Conservation (phyloP, 2,329 filamentous ascomycete genomes). For the Hymenoscyphus fructigenus region DNA sequence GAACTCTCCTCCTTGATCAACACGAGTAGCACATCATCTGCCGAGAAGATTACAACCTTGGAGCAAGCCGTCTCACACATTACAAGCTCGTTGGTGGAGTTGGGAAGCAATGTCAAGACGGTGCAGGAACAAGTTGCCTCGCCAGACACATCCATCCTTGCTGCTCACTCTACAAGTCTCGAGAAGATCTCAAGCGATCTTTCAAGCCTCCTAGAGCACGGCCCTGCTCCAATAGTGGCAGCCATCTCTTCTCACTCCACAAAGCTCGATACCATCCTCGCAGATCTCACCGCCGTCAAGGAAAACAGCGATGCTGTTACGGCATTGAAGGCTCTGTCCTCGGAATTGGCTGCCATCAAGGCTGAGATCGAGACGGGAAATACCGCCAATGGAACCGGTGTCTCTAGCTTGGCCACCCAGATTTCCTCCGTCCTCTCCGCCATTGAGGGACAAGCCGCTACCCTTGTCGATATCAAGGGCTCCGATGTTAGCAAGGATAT, state of each 20-base stretch:
- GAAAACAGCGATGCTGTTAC: conserved; percentile 19
- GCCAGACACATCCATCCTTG: conserved; percentile 28
- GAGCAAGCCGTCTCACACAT: conserved; percentile 32
- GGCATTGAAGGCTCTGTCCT: conserved; percentile 24
- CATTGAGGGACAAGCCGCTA: conserved; percentile 27
- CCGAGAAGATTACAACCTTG: conserved; percentile 30
- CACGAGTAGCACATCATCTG: conserved; percentile 20
- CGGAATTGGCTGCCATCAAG: conserved; percentile 20
- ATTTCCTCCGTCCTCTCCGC: conserved; percentile 23
- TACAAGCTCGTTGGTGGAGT: conserved; percentile 27
- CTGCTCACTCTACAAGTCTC: conserved; percentile 29
- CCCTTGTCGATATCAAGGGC: conserved; percentile 31
- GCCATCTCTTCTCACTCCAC: conserved; percentile 21
- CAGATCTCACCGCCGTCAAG: conserved; percentile 30
- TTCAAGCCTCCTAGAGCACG: conserved; percentile 20
- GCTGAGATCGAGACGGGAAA: conserved; percentile 22
- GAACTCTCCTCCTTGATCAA: conserved; percentile 27
- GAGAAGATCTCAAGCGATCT: conserved; percentile 28
- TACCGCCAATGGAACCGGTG: conserved; percentile 15
- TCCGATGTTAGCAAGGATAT: conserved; percentile 27
- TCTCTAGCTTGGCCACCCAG: conserved; percentile 23
- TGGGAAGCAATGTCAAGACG: conserved; percentile 29
- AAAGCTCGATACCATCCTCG: conserved; percentile 25
- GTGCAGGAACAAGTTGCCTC: conserved; percentile 29
- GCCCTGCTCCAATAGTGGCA: conserved; percentile 17